Evolutionary conservation across 805 yeast species (phyloP).

Genomic region (Dipodascus geniculatus): DNA sequence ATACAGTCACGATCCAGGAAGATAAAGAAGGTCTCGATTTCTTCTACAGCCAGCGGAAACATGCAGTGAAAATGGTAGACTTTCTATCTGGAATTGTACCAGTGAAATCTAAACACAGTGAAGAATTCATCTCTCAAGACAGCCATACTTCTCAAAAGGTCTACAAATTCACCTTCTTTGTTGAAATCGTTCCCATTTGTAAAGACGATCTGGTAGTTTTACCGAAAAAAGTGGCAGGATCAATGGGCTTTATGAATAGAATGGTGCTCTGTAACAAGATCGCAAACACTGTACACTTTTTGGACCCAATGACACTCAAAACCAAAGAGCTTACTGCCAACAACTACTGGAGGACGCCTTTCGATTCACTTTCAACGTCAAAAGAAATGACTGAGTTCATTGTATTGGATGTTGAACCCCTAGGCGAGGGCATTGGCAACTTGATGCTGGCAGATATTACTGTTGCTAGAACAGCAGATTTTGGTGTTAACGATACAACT

Average conservation of each 20-base stretch:
- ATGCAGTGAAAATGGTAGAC: conserved; percentile 90
- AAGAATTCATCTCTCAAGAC: conserved; percentile 84
- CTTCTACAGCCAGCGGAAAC: conserved; percentile 77
- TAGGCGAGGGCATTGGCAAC: conserved; percentile 58
- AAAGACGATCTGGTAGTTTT: conserved; percentile 90
- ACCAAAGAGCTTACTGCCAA: conserved; percentile 59
- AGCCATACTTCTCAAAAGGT: conserved; percentile 80
- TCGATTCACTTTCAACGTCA: conserved; percentile 59
- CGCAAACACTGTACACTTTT: conserved; percentile 70
- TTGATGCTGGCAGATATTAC: conserved; percentile 81
- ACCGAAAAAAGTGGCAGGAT: conserved; percentile 76
- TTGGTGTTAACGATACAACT: conserved; percentile 76
- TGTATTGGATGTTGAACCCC: conserved; percentile 74
- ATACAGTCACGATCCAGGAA: conserved; percentile 88
- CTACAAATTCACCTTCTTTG: conserved; percentile 84
- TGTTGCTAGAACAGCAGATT: conserved; percentile 77
- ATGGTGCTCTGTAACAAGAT: conserved; percentile 77
- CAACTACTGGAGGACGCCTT: conserved; percentile 75
- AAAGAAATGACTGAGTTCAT: conserved; percentile 71
- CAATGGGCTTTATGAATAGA: conserved; percentile 72
- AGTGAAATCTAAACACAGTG: conserved; percentile 67
- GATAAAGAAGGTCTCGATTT: conserved; percentile 91
- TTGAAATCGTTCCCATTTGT: conserved; percentile 93
- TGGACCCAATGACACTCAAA: conserved; percentile 76
- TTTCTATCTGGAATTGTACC: conserved; percentile 82